A percentile compares a stretch with the other conserved stretches of the same genome.
Evolutionary conservation across 306 rosid genomes (phyloP).

Genomic region (Carpinus viminea): DNA sequence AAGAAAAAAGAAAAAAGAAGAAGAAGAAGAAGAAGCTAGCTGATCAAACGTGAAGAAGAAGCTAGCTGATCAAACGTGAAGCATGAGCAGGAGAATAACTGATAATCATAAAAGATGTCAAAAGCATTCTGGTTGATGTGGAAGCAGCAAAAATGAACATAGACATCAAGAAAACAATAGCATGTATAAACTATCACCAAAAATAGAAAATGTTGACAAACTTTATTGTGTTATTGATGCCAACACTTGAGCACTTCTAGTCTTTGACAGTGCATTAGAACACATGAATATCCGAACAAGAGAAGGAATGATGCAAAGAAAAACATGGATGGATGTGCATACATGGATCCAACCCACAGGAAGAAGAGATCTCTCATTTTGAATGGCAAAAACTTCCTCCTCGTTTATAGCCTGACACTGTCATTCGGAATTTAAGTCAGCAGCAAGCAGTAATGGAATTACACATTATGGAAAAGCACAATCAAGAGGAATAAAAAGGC

Average conservation of each 20-base stretch:
- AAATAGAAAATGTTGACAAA: background rate
- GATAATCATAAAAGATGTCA: background rate
- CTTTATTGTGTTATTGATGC: background rate
- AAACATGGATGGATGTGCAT: conserved; percentile 13
- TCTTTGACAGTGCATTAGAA: conserved; percentile 5
- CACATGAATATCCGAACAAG: background rate
- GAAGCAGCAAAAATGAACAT: background rate
- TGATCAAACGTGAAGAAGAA: no score
- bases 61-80: background rate
- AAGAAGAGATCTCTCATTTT: conserved; percentile 63
- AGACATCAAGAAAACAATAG: background rate
- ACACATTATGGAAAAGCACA: conserved; percentile 18
- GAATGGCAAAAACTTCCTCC: conserved; percentile 75
- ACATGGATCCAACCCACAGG: conserved; percentile 96
- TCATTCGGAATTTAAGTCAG: conserved; percentile 37
- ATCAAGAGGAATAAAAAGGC: conserved; percentile 13
- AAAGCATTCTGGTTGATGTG: background rate
- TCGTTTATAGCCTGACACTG: conserved; percentile 83
- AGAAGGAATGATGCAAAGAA: background rate
- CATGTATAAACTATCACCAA: background rate
- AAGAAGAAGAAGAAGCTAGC: background rate
- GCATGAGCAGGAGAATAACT: background rate
- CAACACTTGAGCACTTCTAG: background rate
- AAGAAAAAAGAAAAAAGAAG: background rate
- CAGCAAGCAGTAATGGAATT: conserved; percentile 32